Evolutionary conservation across 192 early-diverging fungal genomes (phyloP).

Genomic region (Phycomyces blakesleeanus): DNA sequence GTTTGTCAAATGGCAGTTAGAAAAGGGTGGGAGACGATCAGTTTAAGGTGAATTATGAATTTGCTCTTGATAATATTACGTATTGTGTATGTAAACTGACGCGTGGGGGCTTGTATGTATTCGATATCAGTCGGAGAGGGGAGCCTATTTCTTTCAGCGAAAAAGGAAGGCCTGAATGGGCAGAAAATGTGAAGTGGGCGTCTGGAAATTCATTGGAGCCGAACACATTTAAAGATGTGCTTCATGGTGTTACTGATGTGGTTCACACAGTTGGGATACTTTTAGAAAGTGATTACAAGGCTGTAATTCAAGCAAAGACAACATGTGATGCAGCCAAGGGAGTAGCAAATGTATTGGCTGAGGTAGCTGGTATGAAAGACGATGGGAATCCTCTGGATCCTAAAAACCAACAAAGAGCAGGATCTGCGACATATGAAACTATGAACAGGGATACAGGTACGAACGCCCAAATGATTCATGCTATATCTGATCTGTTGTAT

Average conservation of each 20-base stretch:
- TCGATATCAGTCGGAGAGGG: constrained; percentile 26
- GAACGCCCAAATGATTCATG: neutral
- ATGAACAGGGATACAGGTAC: constrained; percentile 71
- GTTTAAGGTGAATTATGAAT: constrained; percentile 40
- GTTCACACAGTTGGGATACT: constrained; percentile 72
- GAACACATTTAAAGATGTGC: constrained; percentile 47
- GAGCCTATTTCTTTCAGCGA: constrained; percentile 11
- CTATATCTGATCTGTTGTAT: neutral
- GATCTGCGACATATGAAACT: constrained; percentile 50
- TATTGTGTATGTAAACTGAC: too few relatives aligned
- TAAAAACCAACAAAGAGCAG: constrained; percentile 22
- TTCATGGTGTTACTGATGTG: constrained; percentile 56
- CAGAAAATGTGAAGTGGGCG: constrained; percentile 49
- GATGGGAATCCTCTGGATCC: constrained; percentile 47
- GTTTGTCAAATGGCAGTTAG: constrained; percentile 43
- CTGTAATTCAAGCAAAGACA: constrained; percentile 31
- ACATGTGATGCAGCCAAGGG: constrained; percentile 34
- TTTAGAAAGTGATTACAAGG: constrained; percentile 69
- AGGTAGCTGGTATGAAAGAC: constrained; percentile 29
- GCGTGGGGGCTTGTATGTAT: neutral
- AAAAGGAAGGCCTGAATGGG: constrained; percentile 26
- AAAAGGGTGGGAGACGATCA: constrained; percentile 47
- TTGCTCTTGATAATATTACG: too few relatives aligned
- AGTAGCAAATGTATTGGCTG: constrained; percentile 11
- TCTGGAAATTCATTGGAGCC: constrained; percentile 62